phyloP scores from a whole-genome alignment of 257 asterid genomes.

The Gentiana macrophylla region DNA sequence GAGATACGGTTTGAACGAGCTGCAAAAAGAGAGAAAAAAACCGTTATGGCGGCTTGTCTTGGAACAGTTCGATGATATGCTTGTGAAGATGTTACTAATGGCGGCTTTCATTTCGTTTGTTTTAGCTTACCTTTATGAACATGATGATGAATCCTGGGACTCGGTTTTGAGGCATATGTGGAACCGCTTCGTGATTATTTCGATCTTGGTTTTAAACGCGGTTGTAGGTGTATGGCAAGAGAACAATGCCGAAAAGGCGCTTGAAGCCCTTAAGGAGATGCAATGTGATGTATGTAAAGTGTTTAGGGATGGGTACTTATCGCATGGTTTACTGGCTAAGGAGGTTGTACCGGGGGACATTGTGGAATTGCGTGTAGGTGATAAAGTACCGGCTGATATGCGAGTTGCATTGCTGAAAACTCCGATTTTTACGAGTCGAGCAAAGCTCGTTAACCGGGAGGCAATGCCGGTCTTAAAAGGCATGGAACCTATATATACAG shows the following conservation, averaged over 20 bases:
- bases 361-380: slow-evolving; percentile 62
- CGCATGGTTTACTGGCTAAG: slow-evolving; percentile 45
- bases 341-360: slow-evolving; percentile 76
- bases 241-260: slow-evolving; percentile 60
- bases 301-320: slow-evolving; percentile 44
- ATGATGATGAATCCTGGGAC: slow-evolving; percentile 22
- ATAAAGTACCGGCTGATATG: slow-evolving; percentile 67
- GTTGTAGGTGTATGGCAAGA: slow-evolving; percentile 75
- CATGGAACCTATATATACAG: slow-evolving; percentile 21
- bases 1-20: slow-evolving; percentile 61
- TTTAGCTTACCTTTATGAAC: slow-evolving; percentile 49
- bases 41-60: slow-evolving; percentile 66
- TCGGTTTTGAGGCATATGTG: slow-evolving; percentile 42
- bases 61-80: slow-evolving; percentile 69
- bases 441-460: slow-evolving; percentile 68
- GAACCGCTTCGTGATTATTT: slow-evolving; percentile 60
- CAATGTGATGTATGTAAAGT: slow-evolving; percentile 49
- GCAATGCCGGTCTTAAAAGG: slow-evolving; percentile 51
- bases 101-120: slow-evolving; percentile 70
- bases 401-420: slow-evolving; percentile 41
- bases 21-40: slow-evolving; percentile 61
- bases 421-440: slow-evolving; percentile 47
- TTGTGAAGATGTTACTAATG: slow-evolving; percentile 56
- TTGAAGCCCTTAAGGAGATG: slow-evolving; percentile 62
- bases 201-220: slow-evolving; percentile 50